A percentile compares a stretch with the other conserved stretches of the same genome.
These are phyloP conservation scores for Macadamia tetraphylla DNA, from an alignment of 164 flowering plant genomes.

Conservation along the genomic window DNA sequence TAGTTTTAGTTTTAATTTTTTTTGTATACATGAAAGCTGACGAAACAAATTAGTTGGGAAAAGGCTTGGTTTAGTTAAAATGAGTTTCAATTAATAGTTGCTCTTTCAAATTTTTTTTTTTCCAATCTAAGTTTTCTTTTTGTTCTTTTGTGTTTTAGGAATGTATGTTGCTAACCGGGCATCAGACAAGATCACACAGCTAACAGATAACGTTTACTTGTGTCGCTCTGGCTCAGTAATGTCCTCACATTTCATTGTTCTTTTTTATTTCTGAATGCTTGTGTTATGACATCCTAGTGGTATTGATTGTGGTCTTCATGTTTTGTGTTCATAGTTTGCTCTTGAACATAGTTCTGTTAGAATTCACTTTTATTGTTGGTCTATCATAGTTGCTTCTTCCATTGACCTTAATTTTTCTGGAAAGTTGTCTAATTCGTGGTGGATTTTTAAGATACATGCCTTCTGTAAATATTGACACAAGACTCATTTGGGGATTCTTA, in stretches of 20 bases:
- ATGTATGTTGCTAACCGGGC: conserved; percentile 89
- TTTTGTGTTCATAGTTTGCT: not conserved
- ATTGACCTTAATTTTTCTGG: not conserved
- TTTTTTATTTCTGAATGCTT: not conserved
- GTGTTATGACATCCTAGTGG: not conserved
- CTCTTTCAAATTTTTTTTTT: too few species aligned
- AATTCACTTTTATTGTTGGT: too few species aligned
- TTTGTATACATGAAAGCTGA: too few species aligned
- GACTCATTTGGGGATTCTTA: not conserved
- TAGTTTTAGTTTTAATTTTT: not conserved
- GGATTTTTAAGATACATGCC: not conserved
- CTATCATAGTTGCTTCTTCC: too few species aligned
- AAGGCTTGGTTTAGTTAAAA: too few species aligned
- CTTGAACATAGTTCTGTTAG: not conserved
- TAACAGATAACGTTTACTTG: conserved; percentile 79
- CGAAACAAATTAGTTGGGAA: too few species aligned
- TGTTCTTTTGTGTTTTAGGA: conserved; percentile 29
- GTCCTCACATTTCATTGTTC: not conserved
- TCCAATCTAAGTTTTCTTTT: not conserved
- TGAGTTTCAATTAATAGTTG: too few species aligned
- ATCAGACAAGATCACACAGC: conserved; percentile 84
- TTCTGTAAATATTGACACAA: not conserved
- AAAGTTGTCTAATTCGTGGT: not conserved
- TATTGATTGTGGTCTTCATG: too few species aligned
- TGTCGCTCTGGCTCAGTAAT: conserved; percentile 94